Evolutionary conservation across 2,329 filamentous ascomycete species (phyloP), one percentile per base, ranked within the genome.

Genomic region (Monilinia vaccinii-corymbosi): DNA sequence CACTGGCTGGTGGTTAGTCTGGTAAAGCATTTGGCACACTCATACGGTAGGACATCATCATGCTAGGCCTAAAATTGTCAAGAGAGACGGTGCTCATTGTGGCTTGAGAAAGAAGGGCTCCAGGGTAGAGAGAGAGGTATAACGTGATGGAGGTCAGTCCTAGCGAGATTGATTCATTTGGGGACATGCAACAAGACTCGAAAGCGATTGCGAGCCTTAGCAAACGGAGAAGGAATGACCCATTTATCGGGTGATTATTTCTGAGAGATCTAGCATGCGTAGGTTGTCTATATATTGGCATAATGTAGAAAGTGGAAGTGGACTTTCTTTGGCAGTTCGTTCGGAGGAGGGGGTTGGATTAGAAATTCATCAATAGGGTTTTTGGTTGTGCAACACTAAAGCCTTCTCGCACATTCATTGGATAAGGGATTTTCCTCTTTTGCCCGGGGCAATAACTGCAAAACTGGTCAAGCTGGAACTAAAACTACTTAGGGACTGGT

Each of bases 171-270:
- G 51, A 13, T 44, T 44, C 51, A 55, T 55, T 44, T 55, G 31
- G 38, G 51, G 51, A 16, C 13, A 23, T 32, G 38, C 25, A 53
- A 4, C 51, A 44, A 53, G 18, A 53, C n/a, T 32, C 38, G 51
- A 38, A 44, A 44, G 38, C 38, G 23, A 44, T 55, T 55, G 36
- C 28, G 51, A 55, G 28, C 38, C 28, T 34, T 8, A 34, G 38
- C 38, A 32, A 53, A 32, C 28, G 23, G 45, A 44, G 28, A 32
- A 32, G 32, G 28, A 32, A 55, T 45, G 57, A 53, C 38, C 57
- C 57, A 59, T 53, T 52, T 53, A 55, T 46, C 53, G 48, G 57
- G 57, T 45, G 46, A 59, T 59, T 59, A 53, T 59, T 52, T 36
- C 46, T 32, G n/a, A 31, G 57, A 59, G 57, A 59, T 59, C 57